Conservation (phyloP, 768 basidiomycete genomes). For the Suillus luteus region DNA sequence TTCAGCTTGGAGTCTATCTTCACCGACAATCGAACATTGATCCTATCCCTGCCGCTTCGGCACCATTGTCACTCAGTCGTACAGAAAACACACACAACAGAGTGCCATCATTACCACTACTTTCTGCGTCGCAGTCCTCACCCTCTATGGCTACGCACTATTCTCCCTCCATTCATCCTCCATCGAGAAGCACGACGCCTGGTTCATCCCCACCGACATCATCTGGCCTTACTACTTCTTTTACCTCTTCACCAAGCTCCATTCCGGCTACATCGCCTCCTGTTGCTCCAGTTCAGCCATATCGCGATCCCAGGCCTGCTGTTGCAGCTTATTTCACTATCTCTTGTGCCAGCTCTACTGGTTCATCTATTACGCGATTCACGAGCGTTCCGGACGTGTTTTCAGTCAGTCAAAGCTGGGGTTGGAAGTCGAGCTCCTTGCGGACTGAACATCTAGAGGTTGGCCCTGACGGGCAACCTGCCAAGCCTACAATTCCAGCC, state of each 20-base stretch:
- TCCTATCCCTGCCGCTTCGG: slow-evolving; percentile 71
- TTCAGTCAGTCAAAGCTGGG: slow-evolving; percentile 87
- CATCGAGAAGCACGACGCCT: slow-evolving; percentile 47
- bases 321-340: slow-evolving; percentile 84
- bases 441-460: slow-evolving; percentile 50
- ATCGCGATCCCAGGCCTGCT: slow-evolving; percentile 70
- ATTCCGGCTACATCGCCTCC: slow-evolving; percentile 47
- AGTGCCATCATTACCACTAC: slow-evolving; percentile 33
- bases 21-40: slow-evolving; percentile 85
- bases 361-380: slow-evolving; percentile 81
- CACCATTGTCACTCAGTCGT: slow-evolving; percentile 41
- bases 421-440: slow-evolving; percentile 77
- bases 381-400: slow-evolving; percentile 86
- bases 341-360: slow-evolving; percentile 78
- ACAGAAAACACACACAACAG: slow-evolving; percentile 30
- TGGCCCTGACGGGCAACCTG: slow-evolving; percentile 32
- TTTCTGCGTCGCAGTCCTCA: slow-evolving; percentile 28
- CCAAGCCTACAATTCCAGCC: slow-evolving; percentile 35
- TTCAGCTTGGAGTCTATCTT: slow-evolving; percentile 86
- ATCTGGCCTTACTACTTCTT: slow-evolving; percentile 21
- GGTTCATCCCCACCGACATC: slow-evolving; percentile 28
- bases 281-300: slow-evolving; percentile 62
- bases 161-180: slow-evolving; percentile 49
- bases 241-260: slow-evolving; percentile 24
- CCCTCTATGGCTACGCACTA: slow-evolving; percentile 35